Conservation (phyloP, 1,139 yeast genomes). For the Magnusiomyces fungicola region DNA sequence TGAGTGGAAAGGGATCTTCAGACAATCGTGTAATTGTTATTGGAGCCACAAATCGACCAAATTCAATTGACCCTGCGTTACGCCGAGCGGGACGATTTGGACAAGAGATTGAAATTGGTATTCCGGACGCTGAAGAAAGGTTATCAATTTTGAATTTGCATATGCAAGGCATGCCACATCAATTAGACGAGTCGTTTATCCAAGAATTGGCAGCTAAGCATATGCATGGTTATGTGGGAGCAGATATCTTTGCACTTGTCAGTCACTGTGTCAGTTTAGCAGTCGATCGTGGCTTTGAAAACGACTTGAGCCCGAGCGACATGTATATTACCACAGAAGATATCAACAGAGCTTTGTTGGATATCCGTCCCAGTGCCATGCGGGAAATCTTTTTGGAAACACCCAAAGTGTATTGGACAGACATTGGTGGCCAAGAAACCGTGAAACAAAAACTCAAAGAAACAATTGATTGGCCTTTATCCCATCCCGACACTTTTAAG, state of each 20-base stretch:
- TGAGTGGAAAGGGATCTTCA: constrained; percentile 28
- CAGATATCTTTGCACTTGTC: constrained; percentile 81
- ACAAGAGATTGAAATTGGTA: constrained; percentile 97
- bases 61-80: constrained; percentile 95
- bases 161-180: constrained; percentile 59
- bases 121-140: constrained; percentile 94
- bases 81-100: constrained; percentile 99
- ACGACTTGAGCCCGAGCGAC: constrained; percentile 32
- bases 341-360: constrained; percentile 59
- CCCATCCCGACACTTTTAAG: constrained; percentile 69
- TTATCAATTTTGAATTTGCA: constrained; percentile 69
- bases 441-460: constrained; percentile 74
- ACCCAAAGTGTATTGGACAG: constrained; percentile 90
- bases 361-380: constrained; percentile 93
- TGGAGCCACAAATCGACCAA: constrained; percentile 94
- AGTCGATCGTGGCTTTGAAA: constrained; percentile 51
- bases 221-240: constrained; percentile 97
- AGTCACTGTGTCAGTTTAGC: constrained; percentile 86
- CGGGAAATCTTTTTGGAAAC: constrained; percentile 88
- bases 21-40: constrained; percentile 49
- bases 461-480: constrained; percentile 86
- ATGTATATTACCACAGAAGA: constrained; percentile 43
- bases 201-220: constrained; percentile 48
- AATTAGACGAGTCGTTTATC: constrained; percentile 48
- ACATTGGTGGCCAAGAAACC: constrained; percentile 90